Conservation (phyloP, 176 grass and related monocot genomes). For the Sorghum bicolor region Sorghum_bicolor_NCBIv3 NC_012870.2:12428001-12428500, state of each 20-base stretch:
- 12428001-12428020: no score
- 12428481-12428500: background rate
- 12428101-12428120: no score
- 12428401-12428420: background rate
- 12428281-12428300: background rate
- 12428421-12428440: conserved; percentile 5
- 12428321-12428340: conserved; percentile 3
- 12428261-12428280: background rate
- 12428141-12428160: no score
- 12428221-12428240: no score
- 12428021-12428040: background rate
- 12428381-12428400: background rate
- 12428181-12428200: no score
- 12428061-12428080: no score
- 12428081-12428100: no score
- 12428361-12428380: conserved; percentile 8
- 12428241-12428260: background rate
- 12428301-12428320: background rate
- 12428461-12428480: background rate
- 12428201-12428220: no score
- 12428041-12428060: no score
- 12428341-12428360: background rate
- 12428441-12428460: background rate
- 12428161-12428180: no score
- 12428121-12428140: no score